Evolutionary conservation across 2,329 filamentous ascomycete species (phyloP).

Genomic region (Metarhizium sp.): DNA sequence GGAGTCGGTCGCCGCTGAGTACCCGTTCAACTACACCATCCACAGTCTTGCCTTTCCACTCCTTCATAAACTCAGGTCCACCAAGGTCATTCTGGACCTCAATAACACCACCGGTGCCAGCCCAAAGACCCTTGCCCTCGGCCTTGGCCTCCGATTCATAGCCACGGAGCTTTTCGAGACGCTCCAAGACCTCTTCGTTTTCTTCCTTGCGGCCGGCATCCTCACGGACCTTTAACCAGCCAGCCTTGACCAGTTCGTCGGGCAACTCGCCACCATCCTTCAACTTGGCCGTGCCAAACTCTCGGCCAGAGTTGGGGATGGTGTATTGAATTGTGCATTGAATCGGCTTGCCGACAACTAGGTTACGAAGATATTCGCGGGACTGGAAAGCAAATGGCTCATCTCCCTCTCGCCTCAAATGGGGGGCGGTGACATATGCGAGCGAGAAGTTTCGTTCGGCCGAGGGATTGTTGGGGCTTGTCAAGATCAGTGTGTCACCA

Average conservation of each 20-base stretch:
- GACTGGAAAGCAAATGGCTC: conserved; percentile 92
- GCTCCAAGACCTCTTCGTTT: conserved; percentile 59
- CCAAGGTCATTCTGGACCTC: conserved; percentile 74
- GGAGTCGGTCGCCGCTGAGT: conserved; percentile 80
- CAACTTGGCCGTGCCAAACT: conserved; percentile 76
- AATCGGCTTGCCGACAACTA: conserved; percentile 77
- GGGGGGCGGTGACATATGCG: conserved; percentile 84
- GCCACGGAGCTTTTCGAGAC: conserved; percentile 68
- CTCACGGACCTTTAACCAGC: conserved; percentile 88
- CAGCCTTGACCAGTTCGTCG: conserved; percentile 74
- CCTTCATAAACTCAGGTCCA: conserved; percentile 68
- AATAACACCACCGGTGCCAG: conserved; percentile 54
- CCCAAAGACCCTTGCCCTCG: conserved; percentile 76
- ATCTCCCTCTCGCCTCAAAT: conserved; percentile 79
- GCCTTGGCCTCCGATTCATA: conserved; percentile 70
- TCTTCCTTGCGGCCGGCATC: conserved; percentile 91
- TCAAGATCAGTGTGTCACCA: conserved; percentile 82
- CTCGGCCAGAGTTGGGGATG: conserved; percentile 73
- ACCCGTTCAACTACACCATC: conserved; percentile 86
- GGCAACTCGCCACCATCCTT: conserved; percentile 70
- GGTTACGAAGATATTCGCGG: conserved; percentile 79
- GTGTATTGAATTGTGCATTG: conserved; percentile 82
- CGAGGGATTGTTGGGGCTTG: conserved; percentile 69
- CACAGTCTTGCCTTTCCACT: conserved; percentile 77
- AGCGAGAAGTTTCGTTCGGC: conserved; percentile 82